Percentiles rank a stretch among this genome's conserved stretches.
phyloP scores from a whole-genome alignment of 2,329 filamentous ascomycete species.

The Aspergillus texensis region DNA sequence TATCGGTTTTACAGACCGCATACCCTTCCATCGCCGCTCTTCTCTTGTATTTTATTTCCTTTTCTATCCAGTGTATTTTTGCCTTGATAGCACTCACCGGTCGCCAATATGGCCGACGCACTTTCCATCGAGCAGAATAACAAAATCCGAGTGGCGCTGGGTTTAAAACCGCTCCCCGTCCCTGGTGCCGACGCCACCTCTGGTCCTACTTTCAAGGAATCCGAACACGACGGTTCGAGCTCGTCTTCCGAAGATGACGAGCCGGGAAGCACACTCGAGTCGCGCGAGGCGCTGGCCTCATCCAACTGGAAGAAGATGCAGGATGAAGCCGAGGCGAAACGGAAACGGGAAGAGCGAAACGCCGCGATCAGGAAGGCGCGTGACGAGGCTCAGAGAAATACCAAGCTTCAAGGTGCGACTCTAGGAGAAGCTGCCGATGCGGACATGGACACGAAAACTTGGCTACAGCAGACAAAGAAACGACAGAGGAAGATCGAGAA shows the following conservation, averaged over 20 bases:
- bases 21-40: background rate
- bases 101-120: constrained; percentile 51
- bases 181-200: constrained; percentile 59
- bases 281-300: constrained; percentile 49
- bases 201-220: constrained; percentile 61
- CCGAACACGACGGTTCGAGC: constrained; percentile 50
- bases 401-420: constrained; percentile 78
- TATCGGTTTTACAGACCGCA: background rate
- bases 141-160: constrained; percentile 83
- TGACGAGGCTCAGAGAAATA: constrained; percentile 76
- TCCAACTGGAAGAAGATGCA: constrained; percentile 60
- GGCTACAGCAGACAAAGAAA: constrained; percentile 90
- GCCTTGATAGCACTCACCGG: background rate
- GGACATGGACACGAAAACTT: constrained; percentile 77
- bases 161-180: constrained; percentile 85
- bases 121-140: constrained; percentile 91
- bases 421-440: constrained; percentile 73
- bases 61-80: background rate
- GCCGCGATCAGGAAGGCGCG: constrained; percentile 84
- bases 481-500: constrained; percentile 85
- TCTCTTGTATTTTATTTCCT: background rate
- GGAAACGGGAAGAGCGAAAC: constrained; percentile 76
- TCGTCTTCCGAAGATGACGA: constrained; percentile 63
- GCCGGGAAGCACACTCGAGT: constrained; percentile 79
- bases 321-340: constrained; percentile 72